These are phyloP conservation scores for Alternaria sp. DNA, from an alignment of 2,329 filamentous ascomycete genomes.

Conservation along the genomic window DNA sequence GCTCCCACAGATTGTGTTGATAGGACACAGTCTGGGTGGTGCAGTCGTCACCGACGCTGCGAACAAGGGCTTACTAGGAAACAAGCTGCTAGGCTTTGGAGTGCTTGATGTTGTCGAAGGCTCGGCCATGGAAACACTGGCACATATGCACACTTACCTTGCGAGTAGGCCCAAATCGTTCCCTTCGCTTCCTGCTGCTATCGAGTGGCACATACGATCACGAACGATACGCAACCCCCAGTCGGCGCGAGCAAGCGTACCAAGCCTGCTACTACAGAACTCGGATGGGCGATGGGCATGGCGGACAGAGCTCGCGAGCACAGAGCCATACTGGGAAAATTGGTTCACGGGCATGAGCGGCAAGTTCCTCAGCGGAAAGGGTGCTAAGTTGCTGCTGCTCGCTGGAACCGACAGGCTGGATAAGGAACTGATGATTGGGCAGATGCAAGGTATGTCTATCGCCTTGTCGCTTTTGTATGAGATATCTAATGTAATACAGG, in stretches of 20 bases:
- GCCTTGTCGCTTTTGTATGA: neutral
- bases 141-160: slow-evolving; percentile 93
- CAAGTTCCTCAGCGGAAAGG: slow-evolving; percentile 82
- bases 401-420: slow-evolving; percentile 90
- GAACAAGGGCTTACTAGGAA: slow-evolving; percentile 68
- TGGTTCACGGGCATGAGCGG: slow-evolving; percentile 90
- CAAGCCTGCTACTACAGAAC: slow-evolving; percentile 69
- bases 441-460: slow-evolving; percentile 82
- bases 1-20: slow-evolving; percentile 77
- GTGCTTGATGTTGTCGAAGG: slow-evolving; percentile 96
- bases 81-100: slow-evolving; percentile 78
- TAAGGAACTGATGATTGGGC: slow-evolving; percentile 90
- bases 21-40: slow-evolving; percentile 92
- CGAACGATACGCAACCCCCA: slow-evolving; percentile 82
- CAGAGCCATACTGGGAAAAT: slow-evolving; percentile 89
- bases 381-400: slow-evolving; percentile 83
- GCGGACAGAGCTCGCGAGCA: slow-evolving; percentile 82
- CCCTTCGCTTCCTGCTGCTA: slow-evolving; percentile 75
- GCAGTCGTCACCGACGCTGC: slow-evolving; percentile 89
- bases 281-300: slow-evolving; percentile 69
- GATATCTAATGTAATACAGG: slow-evolving; percentile 57
- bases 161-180: slow-evolving; percentile 81
- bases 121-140: slow-evolving; percentile 90
- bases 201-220: slow-evolving; percentile 93
- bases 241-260: slow-evolving; percentile 88